Percentiles rank a stretch among this genome's conserved stretches.
Conservation (phyloP, 192 early-diverging fungal genomes). For the Geranomyces variabilis region DNA sequence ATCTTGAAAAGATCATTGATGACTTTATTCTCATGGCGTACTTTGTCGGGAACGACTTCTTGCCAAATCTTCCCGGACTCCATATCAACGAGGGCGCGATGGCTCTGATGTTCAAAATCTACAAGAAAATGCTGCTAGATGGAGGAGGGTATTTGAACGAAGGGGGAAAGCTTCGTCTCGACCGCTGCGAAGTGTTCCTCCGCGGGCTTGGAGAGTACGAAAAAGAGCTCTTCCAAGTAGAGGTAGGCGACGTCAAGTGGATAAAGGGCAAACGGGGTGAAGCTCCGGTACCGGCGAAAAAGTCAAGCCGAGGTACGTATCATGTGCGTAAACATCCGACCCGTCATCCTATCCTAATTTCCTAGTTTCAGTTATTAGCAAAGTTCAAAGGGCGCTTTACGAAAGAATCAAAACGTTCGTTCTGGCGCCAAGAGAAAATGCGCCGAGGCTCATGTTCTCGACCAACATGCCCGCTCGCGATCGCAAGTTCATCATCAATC, state of each 20-base stretch:
- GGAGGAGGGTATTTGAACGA: constrained; percentile 85
- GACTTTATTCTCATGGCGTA: constrained; percentile 97
- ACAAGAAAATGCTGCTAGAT: constrained; percentile 79
- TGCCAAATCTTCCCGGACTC: constrained; percentile 91
- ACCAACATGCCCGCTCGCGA: constrained; percentile 66
- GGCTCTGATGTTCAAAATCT: constrained; percentile 83
- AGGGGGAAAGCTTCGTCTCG: constrained; percentile 76
- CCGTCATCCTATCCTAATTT: too few species aligned
- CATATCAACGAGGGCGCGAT: constrained; percentile 96
- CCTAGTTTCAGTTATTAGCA: constrained; percentile 20
- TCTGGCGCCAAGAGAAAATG: constrained; percentile 18
- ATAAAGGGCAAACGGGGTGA: constrained; percentile 36
- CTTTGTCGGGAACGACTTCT: constrained; percentile 98
- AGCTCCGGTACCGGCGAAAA: constrained; percentile 22
- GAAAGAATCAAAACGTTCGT: constrained; percentile 56
- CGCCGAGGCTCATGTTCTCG: constrained; percentile 38
- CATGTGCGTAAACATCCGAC: not conserved
- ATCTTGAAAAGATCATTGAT: constrained; percentile 91
- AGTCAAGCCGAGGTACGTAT: constrained; percentile 7
- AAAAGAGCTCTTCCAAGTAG: constrained; percentile 71
- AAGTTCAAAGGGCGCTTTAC: constrained; percentile 34
- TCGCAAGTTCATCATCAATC: constrained; percentile 63
- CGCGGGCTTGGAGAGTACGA: constrained; percentile 84
- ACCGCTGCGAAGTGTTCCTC: constrained; percentile 78
- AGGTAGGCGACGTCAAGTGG: constrained; percentile 41